These are phyloP conservation scores for Colletotrichum gigasporum DNA, from an alignment of 2,329 filamentous ascomycete genomes.

Conservation along the genomic window DNA sequence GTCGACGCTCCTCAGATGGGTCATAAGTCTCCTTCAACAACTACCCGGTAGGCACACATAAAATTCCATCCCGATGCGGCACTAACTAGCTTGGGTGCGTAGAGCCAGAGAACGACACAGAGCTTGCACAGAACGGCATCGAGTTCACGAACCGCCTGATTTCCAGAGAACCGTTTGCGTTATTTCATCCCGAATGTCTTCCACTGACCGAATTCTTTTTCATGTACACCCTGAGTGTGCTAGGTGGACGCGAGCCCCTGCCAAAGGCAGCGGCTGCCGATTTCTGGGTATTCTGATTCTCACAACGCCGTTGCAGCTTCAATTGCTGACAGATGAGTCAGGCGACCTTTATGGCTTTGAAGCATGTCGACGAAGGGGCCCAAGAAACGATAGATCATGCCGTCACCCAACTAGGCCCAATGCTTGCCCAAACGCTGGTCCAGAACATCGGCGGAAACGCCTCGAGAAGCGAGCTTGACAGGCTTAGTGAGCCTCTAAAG, in stretches of 20 bases:
- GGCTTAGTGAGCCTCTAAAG: slow-evolving; percentile 75
- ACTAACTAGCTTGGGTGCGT: slow-evolving; percentile 22
- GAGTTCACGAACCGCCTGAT: slow-evolving; percentile 75
- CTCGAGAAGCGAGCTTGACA: slow-evolving; percentile 77
- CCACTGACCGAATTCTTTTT: slow-evolving; percentile 73
- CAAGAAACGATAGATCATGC: slow-evolving; percentile 57
- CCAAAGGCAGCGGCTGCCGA: slow-evolving; percentile 79
- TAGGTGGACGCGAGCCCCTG: slow-evolving; percentile 77
- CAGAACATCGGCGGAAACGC: slow-evolving; percentile 75
- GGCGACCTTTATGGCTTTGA: slow-evolving; percentile 63
- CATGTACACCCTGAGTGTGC: slow-evolving; percentile 74
- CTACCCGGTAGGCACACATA: slow-evolving; percentile 63
- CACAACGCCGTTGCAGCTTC: no score
- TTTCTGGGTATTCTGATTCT: slow-evolving; percentile 71
- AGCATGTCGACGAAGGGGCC: slow-evolving; percentile 50
- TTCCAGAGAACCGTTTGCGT: slow-evolving; percentile 66
- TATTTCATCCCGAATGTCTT: slow-evolving; percentile 66
- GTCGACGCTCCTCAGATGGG: slow-evolving; percentile 66
- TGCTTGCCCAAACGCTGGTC: slow-evolving; percentile 67
- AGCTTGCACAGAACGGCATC: slow-evolving; percentile 78
- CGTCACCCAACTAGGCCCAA: slow-evolving; percentile 68
- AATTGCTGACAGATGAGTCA: slow-evolving; percentile 39
- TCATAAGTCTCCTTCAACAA: slow-evolving; percentile 68
- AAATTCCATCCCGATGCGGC: neutral
- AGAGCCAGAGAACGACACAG: slow-evolving; percentile 72